Evolutionary conservation across 495 filamentous ascomycete genomes (phyloP).

Genomic region (Hypomontagnella submonticulosa): DNA sequence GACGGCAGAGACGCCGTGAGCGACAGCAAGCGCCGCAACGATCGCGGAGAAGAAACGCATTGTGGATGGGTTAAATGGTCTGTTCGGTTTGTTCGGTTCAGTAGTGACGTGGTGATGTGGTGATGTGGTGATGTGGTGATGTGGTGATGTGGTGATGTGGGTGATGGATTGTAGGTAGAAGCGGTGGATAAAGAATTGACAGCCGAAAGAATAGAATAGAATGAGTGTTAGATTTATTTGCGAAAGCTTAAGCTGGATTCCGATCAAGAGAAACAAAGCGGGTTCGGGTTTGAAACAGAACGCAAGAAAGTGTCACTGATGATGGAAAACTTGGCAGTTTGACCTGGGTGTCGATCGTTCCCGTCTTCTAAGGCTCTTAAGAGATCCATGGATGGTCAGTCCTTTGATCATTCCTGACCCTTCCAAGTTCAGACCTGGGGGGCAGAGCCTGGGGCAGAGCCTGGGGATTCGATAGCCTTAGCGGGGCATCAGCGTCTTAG

Average conservation of each 20-base stretch:
- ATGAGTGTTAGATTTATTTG: constrained; percentile 1
- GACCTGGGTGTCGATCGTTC: constrained; percentile 20
- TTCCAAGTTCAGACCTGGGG: background rate
- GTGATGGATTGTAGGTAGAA: background rate
- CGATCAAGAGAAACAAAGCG: constrained; percentile 2
- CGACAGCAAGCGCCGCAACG: constrained; percentile 64
- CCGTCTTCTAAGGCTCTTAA: too few relatives aligned
- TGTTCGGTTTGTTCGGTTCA: constrained; percentile 3
- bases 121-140: background rate
- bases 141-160: background rate
- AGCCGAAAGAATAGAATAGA: constrained; percentile 1
- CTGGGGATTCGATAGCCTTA: constrained; percentile 13
- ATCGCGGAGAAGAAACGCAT: constrained; percentile 71
- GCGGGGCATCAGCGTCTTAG: too few relatives aligned
- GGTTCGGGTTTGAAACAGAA: constrained; percentile 17
- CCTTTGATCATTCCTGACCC: background rate
- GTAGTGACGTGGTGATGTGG: background rate
- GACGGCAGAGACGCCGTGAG: constrained; percentile 64
- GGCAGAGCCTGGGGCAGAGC: background rate
- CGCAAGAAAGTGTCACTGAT: constrained; percentile 10
- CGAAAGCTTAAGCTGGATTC: constrained; percentile 1
- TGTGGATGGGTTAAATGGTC: background rate
- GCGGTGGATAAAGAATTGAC: constrained; percentile 1
- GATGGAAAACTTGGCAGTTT: constrained; percentile 22
- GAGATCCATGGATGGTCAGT: background rate